Conservation (phyloP, 768 basidiomycete genomes). For the Rhizopogon vinicolor region DNA sequence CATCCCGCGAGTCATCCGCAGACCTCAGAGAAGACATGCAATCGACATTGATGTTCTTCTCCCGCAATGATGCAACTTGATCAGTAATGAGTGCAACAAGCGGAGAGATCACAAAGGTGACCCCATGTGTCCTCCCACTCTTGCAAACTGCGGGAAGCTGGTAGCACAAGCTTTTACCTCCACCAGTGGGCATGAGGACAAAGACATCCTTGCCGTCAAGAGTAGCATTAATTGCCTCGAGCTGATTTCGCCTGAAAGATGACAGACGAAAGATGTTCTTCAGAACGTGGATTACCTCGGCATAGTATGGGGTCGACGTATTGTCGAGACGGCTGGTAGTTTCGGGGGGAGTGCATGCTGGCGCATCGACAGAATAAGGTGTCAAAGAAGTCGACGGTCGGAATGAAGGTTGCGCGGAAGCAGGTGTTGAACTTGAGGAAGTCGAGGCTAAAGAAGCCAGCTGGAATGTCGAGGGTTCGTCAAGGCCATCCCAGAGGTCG, state of each 20-base stretch:
- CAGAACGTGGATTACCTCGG: conserved; percentile 25
- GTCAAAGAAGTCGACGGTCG: conserved; percentile 5
- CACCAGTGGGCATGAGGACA: conserved; percentile 95
- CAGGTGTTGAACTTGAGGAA: too few species aligned
- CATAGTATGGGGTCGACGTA: conserved; percentile 27
- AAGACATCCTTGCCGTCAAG: conserved; percentile 84
- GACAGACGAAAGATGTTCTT: conserved; percentile 53
- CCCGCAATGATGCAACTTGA: conserved; percentile 67
- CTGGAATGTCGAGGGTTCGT: conserved; percentile 29
- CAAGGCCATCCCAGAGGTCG: conserved; percentile 44
- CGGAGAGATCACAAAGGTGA: conserved; percentile 89
- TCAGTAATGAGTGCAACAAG: conserved; percentile 86
- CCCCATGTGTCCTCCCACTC: conserved; percentile 66
- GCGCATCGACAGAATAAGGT: conserved; percentile 10
- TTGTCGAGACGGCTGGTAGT: conserved; percentile 20
- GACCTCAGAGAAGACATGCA: conserved; percentile 59
- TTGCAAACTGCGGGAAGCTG: conserved; percentile 87
- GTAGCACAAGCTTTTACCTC: conserved; percentile 86
- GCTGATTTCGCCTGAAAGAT: conserved; percentile 77
- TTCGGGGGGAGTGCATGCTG: background rate
- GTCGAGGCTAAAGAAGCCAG: conserved; percentile 11
- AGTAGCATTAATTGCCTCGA: conserved; percentile 79
- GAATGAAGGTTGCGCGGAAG: too few species aligned
- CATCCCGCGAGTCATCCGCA: conserved; percentile 32
- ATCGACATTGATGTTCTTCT: conserved; percentile 65